Evolutionary conservation across 208 protist genomes (phyloP).

Genomic region (Acanthamoeba culbertsoni): DNA sequence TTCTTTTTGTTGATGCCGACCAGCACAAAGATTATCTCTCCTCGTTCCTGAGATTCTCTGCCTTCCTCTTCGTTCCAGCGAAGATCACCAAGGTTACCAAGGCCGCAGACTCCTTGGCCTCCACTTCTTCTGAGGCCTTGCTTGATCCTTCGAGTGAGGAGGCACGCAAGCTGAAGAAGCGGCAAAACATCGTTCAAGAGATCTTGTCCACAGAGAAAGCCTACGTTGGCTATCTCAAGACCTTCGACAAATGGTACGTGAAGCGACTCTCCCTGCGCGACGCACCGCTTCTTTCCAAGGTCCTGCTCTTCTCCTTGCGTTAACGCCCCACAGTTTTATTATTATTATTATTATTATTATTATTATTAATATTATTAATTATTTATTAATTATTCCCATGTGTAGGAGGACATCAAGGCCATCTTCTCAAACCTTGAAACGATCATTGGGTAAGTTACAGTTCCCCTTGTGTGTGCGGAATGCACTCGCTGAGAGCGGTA

Average conservation of each 20-base stretch:
- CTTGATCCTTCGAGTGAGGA: background rate
- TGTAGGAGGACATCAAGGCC: background rate
- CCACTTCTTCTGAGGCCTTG: background rate
- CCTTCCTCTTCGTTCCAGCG: slow-evolving; percentile 6
- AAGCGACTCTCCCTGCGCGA: slow-evolving; percentile 36
- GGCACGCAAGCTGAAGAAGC: background rate
- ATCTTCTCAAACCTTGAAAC: slow-evolving; percentile 44
- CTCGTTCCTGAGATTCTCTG: background rate
- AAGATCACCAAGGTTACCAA: slow-evolving; percentile 23
- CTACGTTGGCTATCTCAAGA: slow-evolving; percentile 52
- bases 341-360: background rate
- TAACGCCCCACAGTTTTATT: background rate
- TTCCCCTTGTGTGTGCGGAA: background rate
- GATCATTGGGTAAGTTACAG: background rate
- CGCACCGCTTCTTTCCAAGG: slow-evolving; percentile 7
- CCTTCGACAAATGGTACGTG: slow-evolving; percentile 48
- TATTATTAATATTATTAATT: background rate
- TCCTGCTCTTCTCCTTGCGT: background rate
- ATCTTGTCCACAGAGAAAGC: slow-evolving; percentile 29
- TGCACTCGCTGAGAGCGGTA: background rate
- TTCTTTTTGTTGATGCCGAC: slow-evolving; percentile 33
- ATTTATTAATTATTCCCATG: background rate
- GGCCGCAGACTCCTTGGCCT: background rate
- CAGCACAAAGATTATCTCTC: background rate
- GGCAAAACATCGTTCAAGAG: slow-evolving; percentile 39